Evolutionary conservation across 2,329 filamentous ascomycete genomes (phyloP), one percentile per base, ranked within the genome.

Genomic region (Microcera coccophila): DNA sequence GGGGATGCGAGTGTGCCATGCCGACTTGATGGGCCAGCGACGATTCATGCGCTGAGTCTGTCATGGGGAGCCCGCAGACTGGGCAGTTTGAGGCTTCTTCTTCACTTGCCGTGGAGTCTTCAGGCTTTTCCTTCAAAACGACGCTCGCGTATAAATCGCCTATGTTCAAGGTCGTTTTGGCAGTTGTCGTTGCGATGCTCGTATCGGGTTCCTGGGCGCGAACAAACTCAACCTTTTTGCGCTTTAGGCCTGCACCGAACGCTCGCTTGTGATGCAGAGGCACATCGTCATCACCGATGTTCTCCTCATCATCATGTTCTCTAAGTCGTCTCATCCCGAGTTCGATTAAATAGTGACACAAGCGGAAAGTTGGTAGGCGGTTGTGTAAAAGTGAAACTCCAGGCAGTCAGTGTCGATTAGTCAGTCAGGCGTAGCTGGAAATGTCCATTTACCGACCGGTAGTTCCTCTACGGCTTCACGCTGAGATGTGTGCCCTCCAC

Each of bases 21-120:
- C 78, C 82, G 28, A 86, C 75, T 66, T 90, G 85, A 58, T 90
- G 87, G 5, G 82, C 81, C 41, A 87, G 73, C 22, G 78, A 83
- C 19, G 75, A 70, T 55, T 81, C 78, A 61, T 85, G 85, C 4
- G 53, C 39, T 4, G 61, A 56, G 3, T 59, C 60, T 4, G 60
- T 58, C 36, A 69, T 52, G n/a, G 64, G 57, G 4, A 69, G 48
- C 14, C 56, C 58, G 60, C 69, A 72, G n/a, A 65, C 43, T 14
- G 59, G 39, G 41, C 69, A 72, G 19, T 58, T 51, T 4, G 47
- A 48, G 4, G 42, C 31, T 17, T 49, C 39, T 3, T 50, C 38
- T 7, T 45, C 35, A n/a, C 35, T 20, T 17, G 57, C 46, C 9
- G 24, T 24, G 28, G 42, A 16, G 4, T 55, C 41, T 14, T 39